Percentiles rank a stretch among this genome's conserved stretches.
phyloP scores from a whole-genome alignment of 805 yeast species.

The Hyphopichia homilentoma region DNA sequence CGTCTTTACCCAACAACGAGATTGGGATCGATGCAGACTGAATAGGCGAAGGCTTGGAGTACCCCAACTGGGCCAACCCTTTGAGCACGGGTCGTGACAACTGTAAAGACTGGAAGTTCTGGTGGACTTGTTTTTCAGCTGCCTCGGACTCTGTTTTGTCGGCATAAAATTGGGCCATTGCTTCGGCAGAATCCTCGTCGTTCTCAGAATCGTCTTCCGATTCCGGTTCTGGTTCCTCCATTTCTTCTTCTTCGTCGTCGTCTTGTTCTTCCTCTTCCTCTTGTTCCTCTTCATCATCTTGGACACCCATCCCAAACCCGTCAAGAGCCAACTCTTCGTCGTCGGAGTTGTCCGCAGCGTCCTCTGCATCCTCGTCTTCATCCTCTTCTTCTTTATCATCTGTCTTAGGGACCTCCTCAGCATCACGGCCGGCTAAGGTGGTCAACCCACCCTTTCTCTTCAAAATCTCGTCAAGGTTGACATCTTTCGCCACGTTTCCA shows the following conservation, averaged over 20 bases:
- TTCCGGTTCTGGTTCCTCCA: constrained; percentile 15
- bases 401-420: constrained; percentile 18
- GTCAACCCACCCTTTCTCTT: constrained; percentile 74
- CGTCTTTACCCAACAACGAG: constrained; percentile 89
- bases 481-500: constrained; percentile 43
- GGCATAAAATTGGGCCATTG: constrained; percentile 75
- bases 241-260: constrained; percentile 25
- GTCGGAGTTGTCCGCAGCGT: constrained; percentile 29
- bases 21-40: constrained; percentile 93
- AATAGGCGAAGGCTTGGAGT: constrained; percentile 87
- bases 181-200: constrained; percentile 72
- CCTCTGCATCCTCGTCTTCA: constrained; percentile 33
- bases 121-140: constrained; percentile 50
- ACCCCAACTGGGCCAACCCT: constrained; percentile 78
- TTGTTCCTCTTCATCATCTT: constrained; percentile 33
- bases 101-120: constrained; percentile 70
- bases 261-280: constrained; percentile 29
- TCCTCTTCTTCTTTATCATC: constrained; percentile 17
- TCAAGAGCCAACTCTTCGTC: constrained; percentile 42
- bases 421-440: constrained; percentile 46
- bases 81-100: constrained; percentile 88
- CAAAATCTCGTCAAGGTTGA: constrained; percentile 84
- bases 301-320: constrained; percentile 46
- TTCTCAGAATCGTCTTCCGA: constrained; percentile 22
- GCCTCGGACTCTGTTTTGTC: constrained; percentile 45